phyloP scores from a whole-genome alignment of 352 stramenopile genomes.

The Phytophthora tubulina region DNA sequence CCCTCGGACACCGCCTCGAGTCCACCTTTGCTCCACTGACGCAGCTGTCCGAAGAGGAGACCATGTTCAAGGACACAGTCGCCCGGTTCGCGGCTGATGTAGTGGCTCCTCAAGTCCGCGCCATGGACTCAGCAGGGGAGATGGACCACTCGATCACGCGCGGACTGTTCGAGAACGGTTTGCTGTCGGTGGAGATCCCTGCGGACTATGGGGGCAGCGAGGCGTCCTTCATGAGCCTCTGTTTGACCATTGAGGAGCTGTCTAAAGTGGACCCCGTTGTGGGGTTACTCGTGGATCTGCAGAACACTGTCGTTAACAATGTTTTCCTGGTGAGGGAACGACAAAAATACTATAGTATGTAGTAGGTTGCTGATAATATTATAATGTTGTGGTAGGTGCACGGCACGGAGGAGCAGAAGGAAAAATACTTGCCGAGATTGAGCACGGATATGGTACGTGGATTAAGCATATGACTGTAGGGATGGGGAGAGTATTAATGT shows the following conservation, averaged over 20 bases:
- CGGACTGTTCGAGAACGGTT: constrained; percentile 93
- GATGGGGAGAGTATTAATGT: background rate
- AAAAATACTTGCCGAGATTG: constrained; percentile 88
- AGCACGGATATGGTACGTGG: constrained; percentile 76
- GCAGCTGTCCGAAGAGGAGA: constrained; percentile 70
- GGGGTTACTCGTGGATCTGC: constrained; percentile 95
- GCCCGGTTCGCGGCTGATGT: constrained; percentile 88
- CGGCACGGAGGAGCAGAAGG: constrained; percentile 83
- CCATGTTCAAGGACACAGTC: constrained; percentile 81
- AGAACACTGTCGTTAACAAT: constrained; percentile 97
- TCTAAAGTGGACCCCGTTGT: constrained; percentile 96
- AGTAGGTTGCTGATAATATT: background rate
- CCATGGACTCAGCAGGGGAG: constrained; percentile 93
- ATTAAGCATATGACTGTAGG: background rate
- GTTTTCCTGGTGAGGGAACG: constrained; percentile 80
- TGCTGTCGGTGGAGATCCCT: constrained; percentile 97
- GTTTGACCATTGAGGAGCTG: constrained; percentile 97
- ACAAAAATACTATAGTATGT: background rate
- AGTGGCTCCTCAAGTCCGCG: constrained; percentile 88
- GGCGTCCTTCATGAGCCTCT: constrained; percentile 95
- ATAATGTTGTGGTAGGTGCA: constrained; percentile 53
- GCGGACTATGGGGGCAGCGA: constrained; percentile 93
- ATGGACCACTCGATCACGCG: constrained; percentile 93
- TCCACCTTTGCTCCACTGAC: constrained; percentile 57
- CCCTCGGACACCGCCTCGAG: constrained; percentile 21